Evolutionary conservation across 148 eudicot species (phyloP), one percentile per base, ranked within the genome.

Genomic region (Rhododendron mucronatum): DNA sequence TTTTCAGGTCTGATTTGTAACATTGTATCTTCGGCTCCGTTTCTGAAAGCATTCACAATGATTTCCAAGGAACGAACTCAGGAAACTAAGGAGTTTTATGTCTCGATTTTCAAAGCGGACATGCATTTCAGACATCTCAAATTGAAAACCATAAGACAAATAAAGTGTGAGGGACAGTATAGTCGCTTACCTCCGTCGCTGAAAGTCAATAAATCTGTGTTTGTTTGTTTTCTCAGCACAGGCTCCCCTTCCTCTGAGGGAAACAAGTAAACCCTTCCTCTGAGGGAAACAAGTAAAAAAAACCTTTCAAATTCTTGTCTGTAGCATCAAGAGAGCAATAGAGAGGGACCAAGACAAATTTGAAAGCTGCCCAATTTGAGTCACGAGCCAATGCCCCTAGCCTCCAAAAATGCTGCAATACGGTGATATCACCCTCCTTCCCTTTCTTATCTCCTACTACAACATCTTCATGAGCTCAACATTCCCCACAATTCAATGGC

Each of bases 401-500:
- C 82, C 78, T 35, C 51, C 83, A 45, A 59, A 53, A 16, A 7
- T 57, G 21, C 78, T 86, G 50, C 87, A 35, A 81, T 1, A 81
- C 21, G 14, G 1, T 61, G n/a, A 35, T 82, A 37, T 85, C 48
- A 61, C 59, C 65, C 21, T 61, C 50, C 14, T 48, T 44, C 78
- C 51, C 33, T 44, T 63, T 51, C 82, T 77, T 82, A 85, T 71
- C 75, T 84, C 78, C 83, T 41, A 7, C 83, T 26, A 37, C 41
- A 47, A n/a, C 78, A 28, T 57, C 35, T 41, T 81, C 80, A 86
- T 80, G 67, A 50, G 41, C 77, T 23, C 84, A 87, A 26, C 35
- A 81, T 75, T 41, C 45, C 84, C 35, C 59, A 79, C 23, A 88
- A 30, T 67, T 80, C 87, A 89, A 87, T 88, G 89, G 90, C 92